Percentiles rank a stretch among this genome's conserved stretches.
Evolutionary conservation across 2,329 filamentous ascomycete genomes (phyloP).

Genomic region (Sclerotinia glacialis): DNA sequence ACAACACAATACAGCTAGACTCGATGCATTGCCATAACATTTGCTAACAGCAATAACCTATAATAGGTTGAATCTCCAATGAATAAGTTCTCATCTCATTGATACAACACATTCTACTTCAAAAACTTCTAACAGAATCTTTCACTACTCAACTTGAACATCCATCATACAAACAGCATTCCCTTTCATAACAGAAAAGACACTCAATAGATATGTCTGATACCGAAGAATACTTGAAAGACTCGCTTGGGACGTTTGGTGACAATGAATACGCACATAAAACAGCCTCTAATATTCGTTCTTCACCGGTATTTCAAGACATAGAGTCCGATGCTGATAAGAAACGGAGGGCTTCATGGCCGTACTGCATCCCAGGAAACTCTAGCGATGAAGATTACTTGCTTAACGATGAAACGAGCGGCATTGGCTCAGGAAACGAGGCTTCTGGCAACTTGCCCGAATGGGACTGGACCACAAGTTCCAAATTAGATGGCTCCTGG

Average conservation of each 20-base stretch:
- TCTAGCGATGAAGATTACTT: not conserved
- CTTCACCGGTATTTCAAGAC: too few species aligned
- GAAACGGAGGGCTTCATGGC: too few species aligned
- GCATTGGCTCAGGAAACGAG: not conserved
- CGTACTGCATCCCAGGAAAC: not conserved
- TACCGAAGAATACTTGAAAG: too few species aligned
- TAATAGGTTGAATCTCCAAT: not conserved
- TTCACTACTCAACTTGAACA: too few species aligned
- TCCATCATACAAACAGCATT: not conserved
- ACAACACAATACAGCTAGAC: not conserved
- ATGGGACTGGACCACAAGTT: not conserved
- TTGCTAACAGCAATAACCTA: not conserved
- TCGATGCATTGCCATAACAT: not conserved
- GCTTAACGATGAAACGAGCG: not conserved
- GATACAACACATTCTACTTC: not conserved
- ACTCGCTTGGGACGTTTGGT: too few species aligned
- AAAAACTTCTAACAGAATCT: not conserved
- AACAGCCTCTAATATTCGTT: too few species aligned
- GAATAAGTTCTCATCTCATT: not conserved
- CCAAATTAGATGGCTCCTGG: not conserved
- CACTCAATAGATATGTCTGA: not conserved
- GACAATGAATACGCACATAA: too few species aligned
- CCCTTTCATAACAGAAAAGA: accelerated
- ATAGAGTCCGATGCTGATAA: too few species aligned
- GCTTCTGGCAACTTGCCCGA: too few species aligned